Evolutionary conservation across 73 alveolate genomes (phyloP).

Genomic region (Uronychia binucleata): DNA sequence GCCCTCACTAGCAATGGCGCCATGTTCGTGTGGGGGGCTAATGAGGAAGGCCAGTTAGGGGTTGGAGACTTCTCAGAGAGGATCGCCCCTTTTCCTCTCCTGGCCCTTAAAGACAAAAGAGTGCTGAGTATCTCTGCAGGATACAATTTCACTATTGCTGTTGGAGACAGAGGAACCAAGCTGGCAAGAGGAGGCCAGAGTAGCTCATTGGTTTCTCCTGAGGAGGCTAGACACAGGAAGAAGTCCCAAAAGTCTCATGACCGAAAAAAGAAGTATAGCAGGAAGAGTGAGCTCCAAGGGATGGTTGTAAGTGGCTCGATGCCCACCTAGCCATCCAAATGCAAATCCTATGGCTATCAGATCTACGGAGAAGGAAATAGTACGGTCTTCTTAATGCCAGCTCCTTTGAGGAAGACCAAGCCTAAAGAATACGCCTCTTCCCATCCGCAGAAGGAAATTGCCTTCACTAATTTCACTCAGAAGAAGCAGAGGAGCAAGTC

Average conservation of each 20-base stretch:
- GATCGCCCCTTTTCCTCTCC: conserved; percentile 47
- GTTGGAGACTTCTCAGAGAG: conserved; percentile 53
- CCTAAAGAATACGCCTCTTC: background rate
- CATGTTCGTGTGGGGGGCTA: conserved; percentile 59
- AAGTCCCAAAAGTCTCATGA: too few species aligned
- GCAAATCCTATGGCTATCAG: too few species aligned
- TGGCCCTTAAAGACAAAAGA: conserved; percentile 36
- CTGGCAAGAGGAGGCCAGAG: too few species aligned
- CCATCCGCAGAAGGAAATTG: background rate
- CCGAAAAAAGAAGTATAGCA: too few species aligned
- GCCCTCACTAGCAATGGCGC: conserved; percentile 6
- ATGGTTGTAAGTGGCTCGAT: too few species aligned
- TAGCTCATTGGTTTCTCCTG: too few species aligned
- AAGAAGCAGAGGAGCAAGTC: background rate
- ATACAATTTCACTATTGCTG: conserved; percentile 27
- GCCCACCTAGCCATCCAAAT: too few species aligned
- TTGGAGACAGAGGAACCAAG: too few species aligned
- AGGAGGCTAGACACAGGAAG: too few species aligned
- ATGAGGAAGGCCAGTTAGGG: conserved; percentile 50
- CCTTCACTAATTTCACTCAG: background rate
- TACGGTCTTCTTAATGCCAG: too few species aligned
- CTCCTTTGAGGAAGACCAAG: background rate
- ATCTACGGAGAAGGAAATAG: too few species aligned
- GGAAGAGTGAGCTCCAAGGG: too few species aligned
- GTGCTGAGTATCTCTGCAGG: conserved; percentile 39